Base-by-base conservation (phyloP, 768 basidiomycete species). In the Suillus paluster region DNA sequence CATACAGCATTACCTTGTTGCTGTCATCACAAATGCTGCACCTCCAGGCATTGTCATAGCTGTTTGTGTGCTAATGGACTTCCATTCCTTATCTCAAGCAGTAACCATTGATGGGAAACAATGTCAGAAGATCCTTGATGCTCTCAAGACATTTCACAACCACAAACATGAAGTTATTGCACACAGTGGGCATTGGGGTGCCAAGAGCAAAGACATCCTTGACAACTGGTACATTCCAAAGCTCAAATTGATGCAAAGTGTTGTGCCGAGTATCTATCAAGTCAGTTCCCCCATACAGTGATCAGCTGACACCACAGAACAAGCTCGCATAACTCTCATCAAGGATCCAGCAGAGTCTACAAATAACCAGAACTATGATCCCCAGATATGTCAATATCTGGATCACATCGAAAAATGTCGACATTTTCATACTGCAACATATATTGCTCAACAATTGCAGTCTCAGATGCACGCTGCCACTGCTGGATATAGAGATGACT, bases 211-310 rank as follows among this genome's bases (percentile, higher is more conserved):
- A 45, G 58, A 69, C 6, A 46, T 70, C 1, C 73, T 77, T 38
- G 44, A 74, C 10, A 62, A 80, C 52, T 82, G 75, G 68, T 52
- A 75, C 10, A 81, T 83, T 46, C 81, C 78, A 1, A 83, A 83
- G 63, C 73, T 81, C 6, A 73, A 80, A 44, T 64, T 78, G 17
- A 62, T 80, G 25, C 77, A 79, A 21, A 75, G 71, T 42, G 70
- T 80, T 5, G 60, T 68, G 10, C 57, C 64, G 0, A 75, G 67
- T 58, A 77, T 79, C 10, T 54, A 57, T 7, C 38, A 56, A n/a
- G 67, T 70, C n/a, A 76, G 79, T 0, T 67, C 66, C 5, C 54
- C 73, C 8, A 69, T 72, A 5, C 75, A 81, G 55, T 78, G n/a
- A n/a, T n/a, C 76, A 49, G 72, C 75, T 0, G 73, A 82, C 65